Percentiles rank a stretch among this genome's conserved stretches.
phyloP scores from a whole-genome alignment of 139 green algal species.

The Picochlorum sp. region DNA sequence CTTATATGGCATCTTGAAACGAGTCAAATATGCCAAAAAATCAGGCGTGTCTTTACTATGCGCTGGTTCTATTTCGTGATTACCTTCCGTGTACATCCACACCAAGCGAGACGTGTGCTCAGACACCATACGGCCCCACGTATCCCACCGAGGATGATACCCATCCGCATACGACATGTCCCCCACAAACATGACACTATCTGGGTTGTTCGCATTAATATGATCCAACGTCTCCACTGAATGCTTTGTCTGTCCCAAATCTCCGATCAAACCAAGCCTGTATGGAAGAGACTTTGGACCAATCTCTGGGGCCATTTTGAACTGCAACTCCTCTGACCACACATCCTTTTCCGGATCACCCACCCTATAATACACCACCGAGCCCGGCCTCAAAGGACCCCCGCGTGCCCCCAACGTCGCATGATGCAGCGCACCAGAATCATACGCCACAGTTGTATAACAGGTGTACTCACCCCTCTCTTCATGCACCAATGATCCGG shows the following conservation, averaged over 20 bases:
- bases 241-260: constrained; percentile 72
- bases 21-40: constrained; percentile 32
- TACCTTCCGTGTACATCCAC: constrained; percentile 55
- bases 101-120: constrained; percentile 33
- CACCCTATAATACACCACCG: constrained; percentile 41
- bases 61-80: constrained; percentile 55
- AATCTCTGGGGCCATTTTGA: constrained; percentile 25
- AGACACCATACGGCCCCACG: constrained; percentile 50
- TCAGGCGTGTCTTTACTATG: constrained; percentile 4
- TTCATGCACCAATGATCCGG: background rate
- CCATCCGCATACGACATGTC: constrained; percentile 77
- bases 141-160: constrained; percentile 71
- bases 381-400: constrained; percentile 25
- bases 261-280: constrained; percentile 46
- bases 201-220: constrained; percentile 16
- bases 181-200: constrained; percentile 52
- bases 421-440: constrained; percentile 43
- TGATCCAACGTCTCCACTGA: constrained; percentile 53
- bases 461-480: background rate
- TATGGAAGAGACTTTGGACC: constrained; percentile 29
- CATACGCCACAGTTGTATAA: constrained; percentile 17
- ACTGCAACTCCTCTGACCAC: constrained; percentile 32
- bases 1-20: constrained; percentile 33
- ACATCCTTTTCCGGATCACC: constrained; percentile 19
- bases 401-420: constrained; percentile 22